phyloP scores from a whole-genome alignment of 768 basidiomycete species.

The Russula lepida region DNA sequence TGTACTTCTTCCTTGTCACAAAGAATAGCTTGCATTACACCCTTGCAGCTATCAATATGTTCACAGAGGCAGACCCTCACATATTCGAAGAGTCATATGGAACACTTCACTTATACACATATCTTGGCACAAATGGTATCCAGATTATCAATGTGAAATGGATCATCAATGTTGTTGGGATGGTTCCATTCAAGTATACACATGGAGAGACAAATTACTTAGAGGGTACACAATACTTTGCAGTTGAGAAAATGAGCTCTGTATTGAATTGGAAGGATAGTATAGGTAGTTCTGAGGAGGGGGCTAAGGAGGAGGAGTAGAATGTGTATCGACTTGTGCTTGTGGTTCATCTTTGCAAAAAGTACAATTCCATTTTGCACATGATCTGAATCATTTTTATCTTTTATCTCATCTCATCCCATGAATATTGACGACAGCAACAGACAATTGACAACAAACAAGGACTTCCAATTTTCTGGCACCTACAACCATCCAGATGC shows the following conservation, averaged over 20 bases:
- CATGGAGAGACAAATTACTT: not conserved
- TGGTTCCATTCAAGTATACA: not conserved
- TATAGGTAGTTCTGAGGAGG: no score
- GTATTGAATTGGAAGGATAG: not conserved
- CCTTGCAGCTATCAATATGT: not conserved
- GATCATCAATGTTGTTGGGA: not conserved
- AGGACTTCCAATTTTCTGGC: no score
- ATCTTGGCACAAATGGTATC: not conserved
- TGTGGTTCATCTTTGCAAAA: no score
- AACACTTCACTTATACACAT: not conserved
- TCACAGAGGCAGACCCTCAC: not conserved
- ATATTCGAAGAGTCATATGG: not conserved
- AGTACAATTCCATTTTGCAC: no score
- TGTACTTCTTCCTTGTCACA: not conserved
- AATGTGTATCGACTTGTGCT: no score
- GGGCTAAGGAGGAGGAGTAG: no score
- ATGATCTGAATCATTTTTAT: no score
- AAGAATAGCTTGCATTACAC: not conserved
- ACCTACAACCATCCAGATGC: no score
- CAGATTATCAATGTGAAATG: not conserved
- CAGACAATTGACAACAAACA: no score
- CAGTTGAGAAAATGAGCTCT: not conserved
- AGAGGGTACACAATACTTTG: not conserved
- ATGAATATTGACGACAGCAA: no score
- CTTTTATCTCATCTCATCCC: no score